These are phyloP conservation scores for Trichoderma polysporum DNA, from an alignment of 2,329 filamentous ascomycete genomes.

Conservation along the genomic window DNA sequence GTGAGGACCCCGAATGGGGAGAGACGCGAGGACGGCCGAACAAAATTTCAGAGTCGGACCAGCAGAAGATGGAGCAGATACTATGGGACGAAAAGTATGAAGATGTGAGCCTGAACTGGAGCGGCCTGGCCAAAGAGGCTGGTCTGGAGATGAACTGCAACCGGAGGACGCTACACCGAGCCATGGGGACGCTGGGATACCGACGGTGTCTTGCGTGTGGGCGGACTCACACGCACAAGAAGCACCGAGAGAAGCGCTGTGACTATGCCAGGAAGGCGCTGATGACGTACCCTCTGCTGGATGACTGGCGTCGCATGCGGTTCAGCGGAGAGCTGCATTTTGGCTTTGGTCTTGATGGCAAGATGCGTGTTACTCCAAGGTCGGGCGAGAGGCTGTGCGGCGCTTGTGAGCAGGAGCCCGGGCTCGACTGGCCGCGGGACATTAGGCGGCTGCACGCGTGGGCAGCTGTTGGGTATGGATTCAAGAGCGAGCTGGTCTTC, in stretches of 20 bases:
- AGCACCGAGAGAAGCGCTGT: constrained; percentile 34
- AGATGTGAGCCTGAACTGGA: constrained; percentile 36
- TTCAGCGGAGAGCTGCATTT: constrained; percentile 42
- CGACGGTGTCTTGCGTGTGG: constrained; percentile 36
- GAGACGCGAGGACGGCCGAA: constrained; percentile 39
- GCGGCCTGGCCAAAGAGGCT: constrained; percentile 35
- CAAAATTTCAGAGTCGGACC: constrained; percentile 37
- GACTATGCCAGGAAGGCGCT: constrained; percentile 38
- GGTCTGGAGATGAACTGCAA: constrained; percentile 36
- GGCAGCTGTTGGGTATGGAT: constrained; percentile 37
- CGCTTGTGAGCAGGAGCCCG: constrained; percentile 28
- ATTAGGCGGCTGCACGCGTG: constrained; percentile 37
- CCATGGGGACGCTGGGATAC: constrained; percentile 40
- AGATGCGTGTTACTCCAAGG: constrained; percentile 36
- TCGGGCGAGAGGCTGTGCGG: constrained; percentile 37
- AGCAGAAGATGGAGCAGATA: constrained; percentile 38
- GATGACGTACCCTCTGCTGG: constrained; percentile 32
- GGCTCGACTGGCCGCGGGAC: constrained; percentile 35
- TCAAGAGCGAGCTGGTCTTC: constrained; percentile 40
- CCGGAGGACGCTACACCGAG: constrained; percentile 37
- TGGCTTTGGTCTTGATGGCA: constrained; percentile 40
- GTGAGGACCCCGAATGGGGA: constrained; percentile 41
- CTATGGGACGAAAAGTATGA: constrained; percentile 39
- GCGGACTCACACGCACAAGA: constrained; percentile 33
- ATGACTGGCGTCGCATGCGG: constrained; percentile 36